These are phyloP conservation scores for Fraxinus xanthoxyloides DNA, from an alignment of 305 asterid species.

Conservation along the genomic window DNA sequence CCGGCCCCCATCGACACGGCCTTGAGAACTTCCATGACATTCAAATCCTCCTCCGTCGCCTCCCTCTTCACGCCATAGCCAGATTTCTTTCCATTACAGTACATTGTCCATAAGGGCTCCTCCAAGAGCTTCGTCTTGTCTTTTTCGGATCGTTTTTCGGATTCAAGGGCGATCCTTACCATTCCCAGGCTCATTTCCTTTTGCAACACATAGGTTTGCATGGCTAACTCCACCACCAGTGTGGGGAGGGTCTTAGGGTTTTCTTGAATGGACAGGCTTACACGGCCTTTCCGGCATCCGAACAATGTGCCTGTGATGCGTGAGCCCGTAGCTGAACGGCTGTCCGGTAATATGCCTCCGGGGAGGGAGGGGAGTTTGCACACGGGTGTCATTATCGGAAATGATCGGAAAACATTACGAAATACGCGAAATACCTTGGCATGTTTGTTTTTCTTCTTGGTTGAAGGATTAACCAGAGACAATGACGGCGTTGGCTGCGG, in stretches of 20 bases:
- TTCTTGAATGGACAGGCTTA: constrained; percentile 85
- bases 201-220: constrained; percentile 71
- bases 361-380: constrained; percentile 72
- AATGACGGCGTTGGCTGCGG: constrained; percentile 17
- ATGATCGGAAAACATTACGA: constrained; percentile 66
- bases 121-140: constrained; percentile 56
- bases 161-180: constrained; percentile 84
- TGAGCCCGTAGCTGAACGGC: constrained; percentile 21
- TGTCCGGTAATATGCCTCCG: constrained; percentile 56
- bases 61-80: constrained; percentile 68
- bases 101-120: constrained; percentile 85
- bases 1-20: constrained; percentile 95
- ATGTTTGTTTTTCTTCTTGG: constrained; percentile 36
- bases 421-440: constrained; percentile 49
- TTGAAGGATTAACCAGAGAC: constrained; percentile 62
- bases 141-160: constrained; percentile 54
- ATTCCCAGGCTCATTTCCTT: constrained; percentile 77
- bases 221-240: constrained; percentile 69
- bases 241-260: constrained; percentile 61
- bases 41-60: constrained; percentile 68
- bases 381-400: constrained; percentile 67
- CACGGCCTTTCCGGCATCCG: constrained; percentile 79
- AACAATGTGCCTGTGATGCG: constrained; percentile 68
- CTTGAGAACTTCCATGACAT: constrained; percentile 78
- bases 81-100: constrained; percentile 68